Evolutionary conservation across 345 rosid species (phyloP).

Genomic region (Ceriops tagal): DNA sequence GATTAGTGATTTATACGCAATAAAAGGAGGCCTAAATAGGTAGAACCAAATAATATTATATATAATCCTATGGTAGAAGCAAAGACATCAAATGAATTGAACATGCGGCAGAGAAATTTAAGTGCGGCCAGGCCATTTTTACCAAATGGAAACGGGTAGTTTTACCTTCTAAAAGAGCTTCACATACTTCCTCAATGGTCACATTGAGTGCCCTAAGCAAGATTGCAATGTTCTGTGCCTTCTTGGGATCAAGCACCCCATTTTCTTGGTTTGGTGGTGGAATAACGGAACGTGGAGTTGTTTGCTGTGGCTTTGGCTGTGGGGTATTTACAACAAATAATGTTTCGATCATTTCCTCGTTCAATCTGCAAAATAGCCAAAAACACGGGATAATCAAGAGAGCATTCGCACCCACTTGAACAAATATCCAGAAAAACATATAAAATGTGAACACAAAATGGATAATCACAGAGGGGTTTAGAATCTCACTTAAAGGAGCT

Average conservation of each 20-base stretch:
- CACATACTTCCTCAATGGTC: constrained; percentile 94
- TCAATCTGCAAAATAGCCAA: constrained; percentile 54
- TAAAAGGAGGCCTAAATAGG: too few species aligned
- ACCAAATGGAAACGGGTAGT: neutral
- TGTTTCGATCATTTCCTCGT: constrained; percentile 87
- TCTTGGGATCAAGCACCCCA: constrained; percentile 91
- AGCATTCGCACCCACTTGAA: neutral
- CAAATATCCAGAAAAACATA: neutral
- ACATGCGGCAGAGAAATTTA: neutral
- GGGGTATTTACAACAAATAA: constrained; percentile 66
- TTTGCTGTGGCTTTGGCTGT: constrained; percentile 43
- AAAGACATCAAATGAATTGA: neutral
- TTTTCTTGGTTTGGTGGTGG: constrained; percentile 62
- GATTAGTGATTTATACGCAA: too few species aligned
- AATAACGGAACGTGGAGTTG: constrained; percentile 52
- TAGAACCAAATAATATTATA: neutral
- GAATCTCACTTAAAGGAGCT: constrained; percentile 70
- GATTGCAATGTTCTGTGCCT: constrained; percentile 94
- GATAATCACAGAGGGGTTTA: neutral
- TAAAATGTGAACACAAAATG: neutral
- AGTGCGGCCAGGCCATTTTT: neutral
- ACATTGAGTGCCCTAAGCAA: constrained; percentile 84
- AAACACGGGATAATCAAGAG: neutral
- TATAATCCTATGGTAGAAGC: neutral
- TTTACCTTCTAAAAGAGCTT: constrained; percentile 93